Evolutionary conservation across 768 basidiomycete genomes (phyloP).

Genomic region (Boletus pseudopeckii): DNA sequence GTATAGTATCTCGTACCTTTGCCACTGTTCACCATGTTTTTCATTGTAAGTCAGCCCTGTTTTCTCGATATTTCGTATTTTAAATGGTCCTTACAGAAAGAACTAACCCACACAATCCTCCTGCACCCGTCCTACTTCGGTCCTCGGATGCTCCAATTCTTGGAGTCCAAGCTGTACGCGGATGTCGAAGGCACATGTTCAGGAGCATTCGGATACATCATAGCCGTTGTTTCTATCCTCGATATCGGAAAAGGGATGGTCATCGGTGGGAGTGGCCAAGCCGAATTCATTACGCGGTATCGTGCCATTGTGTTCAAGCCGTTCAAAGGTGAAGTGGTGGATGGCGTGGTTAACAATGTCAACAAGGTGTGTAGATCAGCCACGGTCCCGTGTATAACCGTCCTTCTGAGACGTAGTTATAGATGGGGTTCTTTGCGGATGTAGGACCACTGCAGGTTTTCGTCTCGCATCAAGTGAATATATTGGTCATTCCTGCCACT

Average conservation of each 20-base stretch:
- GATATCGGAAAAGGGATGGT: constrained; percentile 94
- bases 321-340: constrained; percentile 99
- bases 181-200: constrained; percentile 98
- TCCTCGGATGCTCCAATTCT: constrained; percentile 89
- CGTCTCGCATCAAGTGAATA: constrained; percentile 84
- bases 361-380: constrained; percentile 66
- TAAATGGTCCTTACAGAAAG: constrained; percentile 58
- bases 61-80: not conserved
- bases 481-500: constrained; percentile 20
- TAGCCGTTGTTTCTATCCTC: constrained; percentile 84
- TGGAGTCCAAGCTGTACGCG: constrained; percentile 89
- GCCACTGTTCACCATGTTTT: constrained; percentile 48
- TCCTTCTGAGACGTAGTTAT: constrained; percentile 1
- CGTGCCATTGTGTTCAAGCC: constrained; percentile 98
- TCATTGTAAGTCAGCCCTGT: constrained; percentile 52
- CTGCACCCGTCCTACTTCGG: constrained; percentile 99
- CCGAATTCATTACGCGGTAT: constrained; percentile 93
- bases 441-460: constrained; percentile 94
- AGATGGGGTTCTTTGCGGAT: constrained; percentile 99
- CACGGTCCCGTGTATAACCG: not conserved
- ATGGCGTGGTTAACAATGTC: constrained; percentile 93
- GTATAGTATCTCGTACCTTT: not conserved
- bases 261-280: constrained; percentile 86
- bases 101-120: constrained; percentile 94
- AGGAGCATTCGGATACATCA: constrained; percentile 92